Evolutionary conservation across 139 green algal species (phyloP).

Genomic region (Diplosphaera chodatii): DNA sequence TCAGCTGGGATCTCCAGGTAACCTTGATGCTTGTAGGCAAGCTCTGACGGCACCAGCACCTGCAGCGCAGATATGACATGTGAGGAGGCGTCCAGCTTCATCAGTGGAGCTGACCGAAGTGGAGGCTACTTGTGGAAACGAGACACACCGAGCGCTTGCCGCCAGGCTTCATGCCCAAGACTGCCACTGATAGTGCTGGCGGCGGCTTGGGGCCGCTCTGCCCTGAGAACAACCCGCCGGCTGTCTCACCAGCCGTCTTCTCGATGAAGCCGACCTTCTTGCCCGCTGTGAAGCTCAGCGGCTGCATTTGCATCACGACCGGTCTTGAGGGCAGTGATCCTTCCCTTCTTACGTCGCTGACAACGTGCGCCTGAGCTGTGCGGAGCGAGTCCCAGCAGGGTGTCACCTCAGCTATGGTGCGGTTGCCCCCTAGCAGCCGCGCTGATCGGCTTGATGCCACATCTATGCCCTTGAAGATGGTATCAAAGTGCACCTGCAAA

Average conservation of each 20-base stretch:
- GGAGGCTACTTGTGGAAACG: too few species aligned
- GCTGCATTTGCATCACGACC: slow-evolving; percentile 38
- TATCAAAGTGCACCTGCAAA: slow-evolving; percentile 88
- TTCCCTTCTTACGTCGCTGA: too few species aligned
- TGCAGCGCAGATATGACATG: too few species aligned
- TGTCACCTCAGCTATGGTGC: slow-evolving; percentile 78
- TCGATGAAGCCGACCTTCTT: slow-evolving; percentile 25
- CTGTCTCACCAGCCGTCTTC: slow-evolving; percentile 39
- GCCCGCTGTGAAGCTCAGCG: slow-evolving; percentile 77
- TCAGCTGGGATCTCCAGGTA: slow-evolving; percentile 41
- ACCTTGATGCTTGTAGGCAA: slow-evolving; percentile 29
- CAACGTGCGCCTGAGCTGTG: too few species aligned
- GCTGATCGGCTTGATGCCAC: slow-evolving; percentile 78
- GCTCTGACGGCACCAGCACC: slow-evolving; percentile 27
- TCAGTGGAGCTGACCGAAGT: too few species aligned
- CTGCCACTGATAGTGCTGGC: slow-evolving; percentile 61
- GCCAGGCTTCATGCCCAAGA: slow-evolving; percentile 81
- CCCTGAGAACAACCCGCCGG: slow-evolving; percentile 66
- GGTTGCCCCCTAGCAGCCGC: slow-evolving; percentile 82
- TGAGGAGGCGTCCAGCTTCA: too few species aligned
- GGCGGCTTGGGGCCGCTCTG: slow-evolving; percentile 76
- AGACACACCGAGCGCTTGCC: slow-evolving; percentile 54
- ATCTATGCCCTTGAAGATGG: slow-evolving; percentile 71
- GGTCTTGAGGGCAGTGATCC: too few species aligned
- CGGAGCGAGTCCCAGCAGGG: neutral